Conservation (phyloP, 2,329 filamentous ascomycete species). For the Aspergillus fructus region DNA sequence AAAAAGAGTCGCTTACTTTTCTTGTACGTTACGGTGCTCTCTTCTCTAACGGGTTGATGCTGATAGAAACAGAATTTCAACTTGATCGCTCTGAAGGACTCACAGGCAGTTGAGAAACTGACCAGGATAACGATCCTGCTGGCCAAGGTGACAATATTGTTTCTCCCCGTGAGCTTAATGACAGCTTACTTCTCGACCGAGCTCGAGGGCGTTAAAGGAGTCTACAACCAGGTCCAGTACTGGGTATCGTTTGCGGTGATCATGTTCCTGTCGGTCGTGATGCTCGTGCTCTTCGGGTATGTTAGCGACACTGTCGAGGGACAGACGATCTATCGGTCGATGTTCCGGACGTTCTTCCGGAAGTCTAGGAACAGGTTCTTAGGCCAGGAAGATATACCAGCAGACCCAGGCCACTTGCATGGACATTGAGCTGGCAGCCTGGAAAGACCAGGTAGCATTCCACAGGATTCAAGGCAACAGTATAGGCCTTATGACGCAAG, state of each 20-base stretch:
- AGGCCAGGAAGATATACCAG: constrained; percentile 13
- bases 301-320: constrained; percentile 60
- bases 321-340: constrained; percentile 51
- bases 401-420: neutral
- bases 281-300: constrained; percentile 58
- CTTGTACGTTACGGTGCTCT: constrained; percentile 51
- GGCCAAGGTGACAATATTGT: constrained; percentile 72
- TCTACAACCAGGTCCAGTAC: constrained; percentile 64
- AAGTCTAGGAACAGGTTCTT: constrained; percentile 30
- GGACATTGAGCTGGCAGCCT: neutral
- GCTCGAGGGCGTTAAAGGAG: constrained; percentile 54
- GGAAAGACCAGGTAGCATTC: neutral
- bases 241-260: constrained; percentile 68
- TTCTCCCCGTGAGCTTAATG: constrained; percentile 73
- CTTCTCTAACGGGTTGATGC: neutral
- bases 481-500: neutral
- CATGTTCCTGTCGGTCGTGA: constrained; percentile 57
- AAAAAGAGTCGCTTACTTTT: constrained; percentile 68
- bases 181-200: constrained; percentile 72
- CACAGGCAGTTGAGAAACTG: constrained; percentile 67
- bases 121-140: constrained; percentile 71
- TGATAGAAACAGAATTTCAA: constrained; percentile 65
- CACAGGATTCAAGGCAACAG: neutral
- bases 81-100: constrained; percentile 73
- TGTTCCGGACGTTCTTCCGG: constrained; percentile 37